Percentiles rank a stretch among this genome's conserved stretches.
phyloP scores from a whole-genome alignment of 2,329 filamentous ascomycete genomes.

The Byssoonygena ceratinophila region DNA sequence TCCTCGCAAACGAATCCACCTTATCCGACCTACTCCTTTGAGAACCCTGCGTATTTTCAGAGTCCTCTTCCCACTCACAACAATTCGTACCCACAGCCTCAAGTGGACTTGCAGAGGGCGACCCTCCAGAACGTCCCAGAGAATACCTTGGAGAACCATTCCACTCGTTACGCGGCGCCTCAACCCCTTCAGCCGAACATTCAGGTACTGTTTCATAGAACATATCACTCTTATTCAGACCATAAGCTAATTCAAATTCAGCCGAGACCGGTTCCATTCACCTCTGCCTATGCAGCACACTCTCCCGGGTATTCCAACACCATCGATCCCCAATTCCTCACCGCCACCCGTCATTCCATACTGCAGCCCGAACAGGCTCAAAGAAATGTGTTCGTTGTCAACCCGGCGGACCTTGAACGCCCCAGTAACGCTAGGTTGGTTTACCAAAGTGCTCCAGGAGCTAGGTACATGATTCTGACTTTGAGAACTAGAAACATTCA shows the following conservation, averaged over 20 bases:
- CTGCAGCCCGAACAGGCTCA: conserved; percentile 11
- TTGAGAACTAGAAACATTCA: neutral
- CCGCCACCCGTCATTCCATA: conserved; percentile 19
- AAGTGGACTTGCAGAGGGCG: conserved; percentile 12
- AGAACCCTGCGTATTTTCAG: conserved; percentile 25
- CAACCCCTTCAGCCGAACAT: conserved; percentile 6
- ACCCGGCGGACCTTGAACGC: conserved; percentile 17
- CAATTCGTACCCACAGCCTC: conserved; percentile 2
- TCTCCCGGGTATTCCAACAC: conserved; percentile 26
- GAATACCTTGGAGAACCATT: neutral
- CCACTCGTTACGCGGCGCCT: conserved; percentile 7
- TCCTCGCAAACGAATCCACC: conserved; percentile 12
- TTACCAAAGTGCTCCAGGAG: neutral
- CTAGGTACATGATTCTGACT: neutral
- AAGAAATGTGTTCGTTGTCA: conserved; percentile 15
- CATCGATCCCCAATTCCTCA: conserved; percentile 34
- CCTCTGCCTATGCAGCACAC: conserved; percentile 24
- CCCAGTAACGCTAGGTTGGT: conserved; percentile 10
- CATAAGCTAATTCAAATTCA: neutral
- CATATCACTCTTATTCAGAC: neutral
- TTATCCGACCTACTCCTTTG: conserved; percentile 28
- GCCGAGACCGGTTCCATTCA: conserved; percentile 19
- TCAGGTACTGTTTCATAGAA: neutral
- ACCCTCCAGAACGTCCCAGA: conserved; percentile 7
- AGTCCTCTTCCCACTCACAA: conserved; percentile 6